Conservation (phyloP, 2,329 filamentous ascomycete genomes). For the Verticillium zaregamsianum region DNA sequence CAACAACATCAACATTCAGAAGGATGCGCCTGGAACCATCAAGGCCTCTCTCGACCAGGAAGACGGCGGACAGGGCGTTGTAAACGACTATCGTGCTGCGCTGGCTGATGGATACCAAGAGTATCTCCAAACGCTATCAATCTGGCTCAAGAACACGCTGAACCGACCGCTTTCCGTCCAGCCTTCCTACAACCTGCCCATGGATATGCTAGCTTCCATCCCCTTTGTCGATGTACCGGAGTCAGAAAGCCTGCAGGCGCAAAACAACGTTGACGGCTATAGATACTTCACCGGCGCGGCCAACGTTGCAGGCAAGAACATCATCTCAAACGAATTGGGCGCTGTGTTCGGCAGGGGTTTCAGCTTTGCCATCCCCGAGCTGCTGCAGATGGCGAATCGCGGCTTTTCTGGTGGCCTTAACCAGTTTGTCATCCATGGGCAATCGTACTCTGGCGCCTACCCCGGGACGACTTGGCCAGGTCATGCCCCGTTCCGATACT, state of each 20-base stretch:
- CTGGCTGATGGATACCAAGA: constrained; percentile 4
- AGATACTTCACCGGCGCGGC: constrained; percentile 33
- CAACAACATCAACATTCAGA: constrained; percentile 7
- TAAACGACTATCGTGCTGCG: constrained; percentile 6
- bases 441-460: constrained; percentile 34
- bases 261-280: constrained; percentile 31
- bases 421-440: constrained; percentile 39
- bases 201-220: constrained; percentile 36
- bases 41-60: neutral
- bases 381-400: constrained; percentile 30
- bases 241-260: constrained; percentile 32
- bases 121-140: constrained; percentile 1
- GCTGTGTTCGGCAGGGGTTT: constrained; percentile 13
- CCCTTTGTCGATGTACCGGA: constrained; percentile 34
- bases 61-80: neutral
- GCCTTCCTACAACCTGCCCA: constrained; percentile 33
- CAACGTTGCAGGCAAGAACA: constrained; percentile 27
- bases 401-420: constrained; percentile 36
- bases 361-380: constrained; percentile 14
- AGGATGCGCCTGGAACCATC: neutral
- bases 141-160: neutral
- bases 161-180: constrained; percentile 31
- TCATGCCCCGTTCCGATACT: constrained; percentile 36
- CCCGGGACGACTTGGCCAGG: constrained; percentile 44
- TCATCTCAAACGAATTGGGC: constrained; percentile 35